A percentile compares a stretch with the other conserved stretches of the same genome.
Conservation (phyloP, 1,284 basidiomycete genomes). For the Ustilago crameri region DNA sequence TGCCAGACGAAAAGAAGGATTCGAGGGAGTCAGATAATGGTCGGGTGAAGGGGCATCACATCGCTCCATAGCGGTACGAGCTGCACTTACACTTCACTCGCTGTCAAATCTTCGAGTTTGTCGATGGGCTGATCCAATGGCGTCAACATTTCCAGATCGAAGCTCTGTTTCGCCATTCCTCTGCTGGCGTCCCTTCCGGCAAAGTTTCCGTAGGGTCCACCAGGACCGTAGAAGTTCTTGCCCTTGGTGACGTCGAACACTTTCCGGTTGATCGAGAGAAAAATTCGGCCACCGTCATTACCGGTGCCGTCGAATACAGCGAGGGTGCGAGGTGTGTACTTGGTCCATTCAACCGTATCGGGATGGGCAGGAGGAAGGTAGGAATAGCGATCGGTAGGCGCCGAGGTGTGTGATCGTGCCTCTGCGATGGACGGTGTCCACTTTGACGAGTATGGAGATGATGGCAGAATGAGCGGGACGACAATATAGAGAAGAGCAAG, state of each 20-base stretch:
- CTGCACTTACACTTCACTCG: constrained; percentile 80
- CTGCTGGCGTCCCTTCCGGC: constrained; percentile 91
- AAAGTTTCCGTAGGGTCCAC: constrained; percentile 96
- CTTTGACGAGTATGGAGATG: constrained; percentile 32
- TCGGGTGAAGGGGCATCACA: too few relatives aligned
- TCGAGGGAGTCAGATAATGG: not conserved
- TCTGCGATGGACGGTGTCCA: constrained; percentile 43
- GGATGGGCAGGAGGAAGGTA: constrained; percentile 59
- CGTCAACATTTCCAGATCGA: constrained; percentile 89
- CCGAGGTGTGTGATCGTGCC: constrained; percentile 39
- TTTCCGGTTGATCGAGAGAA: constrained; percentile 84
- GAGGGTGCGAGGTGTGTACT: constrained; percentile 64
- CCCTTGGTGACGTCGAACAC: constrained; percentile 93
- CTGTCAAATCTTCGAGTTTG: constrained; percentile 79
- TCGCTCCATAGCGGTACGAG: too few relatives aligned
- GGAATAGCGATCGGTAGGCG: constrained; percentile 48
- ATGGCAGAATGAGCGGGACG: constrained; percentile 49
- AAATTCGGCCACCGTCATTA: constrained; percentile 72
- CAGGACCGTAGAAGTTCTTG: constrained; percentile 89
- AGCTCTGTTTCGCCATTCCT: constrained; percentile 97
- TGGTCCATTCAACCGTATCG: constrained; percentile 54
- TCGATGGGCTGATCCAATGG: constrained; percentile 86
- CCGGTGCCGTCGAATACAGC: constrained; percentile 63
- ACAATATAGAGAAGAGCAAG: constrained; percentile 45
- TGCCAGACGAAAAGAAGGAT: not conserved